Evolutionary conservation across 2,329 filamentous ascomycete species (phyloP).

Genomic region (Aspergillus versicolor): DNA sequence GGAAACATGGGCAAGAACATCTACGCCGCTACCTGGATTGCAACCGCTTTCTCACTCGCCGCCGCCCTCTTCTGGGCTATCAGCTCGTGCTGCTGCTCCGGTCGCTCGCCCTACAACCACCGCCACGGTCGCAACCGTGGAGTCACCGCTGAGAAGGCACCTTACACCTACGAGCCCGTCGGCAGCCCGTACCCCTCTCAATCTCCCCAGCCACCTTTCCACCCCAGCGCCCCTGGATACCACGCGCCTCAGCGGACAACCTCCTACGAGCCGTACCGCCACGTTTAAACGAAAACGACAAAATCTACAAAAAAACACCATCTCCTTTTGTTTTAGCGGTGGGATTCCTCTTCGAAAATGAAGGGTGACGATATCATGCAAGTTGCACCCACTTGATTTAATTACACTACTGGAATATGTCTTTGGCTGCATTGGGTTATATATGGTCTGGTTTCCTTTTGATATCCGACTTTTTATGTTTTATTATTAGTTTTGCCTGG

Average conservation of each 20-base stretch:
- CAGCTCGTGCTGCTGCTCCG: conserved; percentile 87
- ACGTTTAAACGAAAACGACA: conserved; percentile 26
- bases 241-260: conserved; percentile 28
- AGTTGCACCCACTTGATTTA: conserved; percentile 11
- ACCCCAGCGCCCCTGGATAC: conserved; percentile 29
- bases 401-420: not conserved
- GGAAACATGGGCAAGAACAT: conserved; percentile 67
- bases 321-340: not conserved
- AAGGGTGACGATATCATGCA: conserved; percentile 18
- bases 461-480: conserved; percentile 4
- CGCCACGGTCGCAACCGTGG: conserved; percentile 40
- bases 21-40: conserved; percentile 75
- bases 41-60: conserved; percentile 71
- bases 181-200: conserved; percentile 22
- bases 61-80: conserved; percentile 88
- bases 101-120: conserved; percentile 53
- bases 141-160: conserved; percentile 58
- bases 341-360: not conserved
- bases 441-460: not conserved
- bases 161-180: conserved; percentile 61
- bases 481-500: conserved; percentile 7
- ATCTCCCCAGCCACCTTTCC: conserved; percentile 20
- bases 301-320: conserved; percentile 6
- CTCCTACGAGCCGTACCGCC: conserved; percentile 40
- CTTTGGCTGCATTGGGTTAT: conserved; percentile 1